phyloP scores from a whole-genome alignment of 352 stramenopile genomes.

The Aphanomyces euteiches region DNA sequence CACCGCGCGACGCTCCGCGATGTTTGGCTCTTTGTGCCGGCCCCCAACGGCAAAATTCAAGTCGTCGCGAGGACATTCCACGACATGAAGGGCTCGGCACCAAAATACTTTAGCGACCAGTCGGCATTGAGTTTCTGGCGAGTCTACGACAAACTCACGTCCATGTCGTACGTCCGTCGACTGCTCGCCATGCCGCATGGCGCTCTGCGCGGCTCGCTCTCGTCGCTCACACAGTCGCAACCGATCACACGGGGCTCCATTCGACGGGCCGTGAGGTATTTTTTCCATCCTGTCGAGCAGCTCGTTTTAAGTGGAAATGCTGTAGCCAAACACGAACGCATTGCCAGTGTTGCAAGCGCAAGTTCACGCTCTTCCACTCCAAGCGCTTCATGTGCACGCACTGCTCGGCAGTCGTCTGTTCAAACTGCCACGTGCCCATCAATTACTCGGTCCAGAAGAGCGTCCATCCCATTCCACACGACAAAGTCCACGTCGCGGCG shows the following conservation, averaged over 20 bases:
- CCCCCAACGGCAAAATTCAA: conserved; percentile 30
- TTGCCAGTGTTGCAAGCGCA: conserved; percentile 10
- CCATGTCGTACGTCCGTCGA: conserved; percentile 19
- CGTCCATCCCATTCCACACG: not conserved
- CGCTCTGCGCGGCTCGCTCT: not conserved
- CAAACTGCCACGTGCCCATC: conserved; percentile 21
- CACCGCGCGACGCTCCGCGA: conserved; percentile 21
- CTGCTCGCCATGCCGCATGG: conserved; percentile 1
- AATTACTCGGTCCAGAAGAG: conserved; percentile 9
- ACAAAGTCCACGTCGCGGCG: conserved; percentile 3
- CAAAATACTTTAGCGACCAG: conserved; percentile 28
- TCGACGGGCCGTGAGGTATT: not conserved
- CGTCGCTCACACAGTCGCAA: conserved; percentile 15
- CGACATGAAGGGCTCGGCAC: conserved; percentile 23
- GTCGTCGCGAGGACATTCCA: conserved; percentile 25
- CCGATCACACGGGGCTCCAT: conserved; percentile 21
- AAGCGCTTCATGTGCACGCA: conserved; percentile 1
- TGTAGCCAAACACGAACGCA: not conserved
- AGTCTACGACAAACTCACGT: conserved; percentile 21
- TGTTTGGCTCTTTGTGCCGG: conserved; percentile 23
- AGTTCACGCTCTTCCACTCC: conserved; percentile 17
- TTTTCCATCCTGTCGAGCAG: not conserved
- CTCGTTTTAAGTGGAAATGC: not conserved
- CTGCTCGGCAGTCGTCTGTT: conserved; percentile 16
- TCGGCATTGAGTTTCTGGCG: conserved; percentile 27